Base-by-base conservation (phyloP, 169 alveolate species). In the Cyclospora cayetanensis region DNA sequence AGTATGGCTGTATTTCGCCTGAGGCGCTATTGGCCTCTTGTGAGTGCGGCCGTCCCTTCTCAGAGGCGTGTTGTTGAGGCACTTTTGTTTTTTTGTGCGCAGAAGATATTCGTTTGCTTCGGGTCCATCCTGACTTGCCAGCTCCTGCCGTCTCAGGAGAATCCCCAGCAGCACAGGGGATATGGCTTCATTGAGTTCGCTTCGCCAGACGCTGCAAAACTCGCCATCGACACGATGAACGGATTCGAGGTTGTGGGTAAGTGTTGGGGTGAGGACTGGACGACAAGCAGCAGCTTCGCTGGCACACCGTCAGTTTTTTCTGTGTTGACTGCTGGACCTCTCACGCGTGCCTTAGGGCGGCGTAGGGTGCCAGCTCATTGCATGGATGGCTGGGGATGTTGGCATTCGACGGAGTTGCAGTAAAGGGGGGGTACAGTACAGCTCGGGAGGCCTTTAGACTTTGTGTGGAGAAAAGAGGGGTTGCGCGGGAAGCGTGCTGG, bases 171-270 rank as follows among this genome's bases (percentile, higher is more conserved):
- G 37, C 96, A 94, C 88, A 35, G 96, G 31, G 97, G 97, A 34
- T 95, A 93, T 66, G 97, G 97, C 68, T 95, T 95, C 89, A 92
- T 95, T 43, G 96, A 91, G 80, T 95, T 94, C 41, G 90, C 95
- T n/a, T 92, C 96, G 12, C 91, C 92, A 11, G 93, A 90, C 20
- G 94, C 92, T 39, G 97, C 97, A 25, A 85, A 95, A 85, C 91
- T 93, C 31, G 97, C 97, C 27, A 94, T 94, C 18, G 96, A 95
- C 25, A 91, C 95, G 11, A 95, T 95, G 97, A 95, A 95, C 79
- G 96, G 95, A 50, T 94, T 96, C 92, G 96, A 95, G 55, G 96
- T 95, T 74, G 94, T 92, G 7, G 97, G 97, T 68, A 35, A 93
- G 53, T 43, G 46, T 18, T 1, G 15, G 34, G 63, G 3, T 4